Conservation (phyloP, 1,284 basidiomycete genomes). For the Austroboletus niveus region DNA sequence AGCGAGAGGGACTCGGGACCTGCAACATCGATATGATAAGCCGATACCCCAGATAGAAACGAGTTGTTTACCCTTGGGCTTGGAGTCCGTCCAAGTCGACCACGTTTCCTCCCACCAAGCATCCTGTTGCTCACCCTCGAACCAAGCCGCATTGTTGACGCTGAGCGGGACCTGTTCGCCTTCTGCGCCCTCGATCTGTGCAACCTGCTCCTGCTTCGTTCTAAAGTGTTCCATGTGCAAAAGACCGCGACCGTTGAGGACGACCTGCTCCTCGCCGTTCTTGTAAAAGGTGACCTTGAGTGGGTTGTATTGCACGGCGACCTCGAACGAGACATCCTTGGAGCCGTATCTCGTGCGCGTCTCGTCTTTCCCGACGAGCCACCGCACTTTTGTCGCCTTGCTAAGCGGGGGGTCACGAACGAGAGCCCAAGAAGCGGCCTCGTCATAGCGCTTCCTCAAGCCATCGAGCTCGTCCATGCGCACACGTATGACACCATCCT, state of each 20-base stretch:
- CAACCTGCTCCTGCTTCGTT: constrained; percentile 50
- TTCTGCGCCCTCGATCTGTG: constrained; percentile 41
- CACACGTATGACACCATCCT: constrained; percentile 82
- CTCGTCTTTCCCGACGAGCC: constrained; percentile 62
- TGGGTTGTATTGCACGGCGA: constrained; percentile 71
- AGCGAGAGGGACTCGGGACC: constrained; percentile 93
- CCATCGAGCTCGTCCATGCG: constrained; percentile 84
- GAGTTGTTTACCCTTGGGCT: constrained; percentile 80
- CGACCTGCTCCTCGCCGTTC: constrained; percentile 78
- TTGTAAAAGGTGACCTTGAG: constrained; percentile 71
- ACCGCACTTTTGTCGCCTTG: constrained; percentile 44
- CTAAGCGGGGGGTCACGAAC: constrained; percentile 64
- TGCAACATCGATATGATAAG: constrained; percentile 32
- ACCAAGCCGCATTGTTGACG: constrained; percentile 70
- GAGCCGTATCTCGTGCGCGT: constrained; percentile 56
- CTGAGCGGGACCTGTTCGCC: constrained; percentile 56
- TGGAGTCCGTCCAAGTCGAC: constrained; percentile 83
- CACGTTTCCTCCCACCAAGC: constrained; percentile 91
- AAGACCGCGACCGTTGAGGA: constrained; percentile 87
- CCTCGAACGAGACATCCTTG: constrained; percentile 60
- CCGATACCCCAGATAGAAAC: not conserved
- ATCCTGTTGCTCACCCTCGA: constrained; percentile 81
- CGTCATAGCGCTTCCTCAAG: constrained; percentile 81
- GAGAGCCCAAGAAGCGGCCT: constrained; percentile 85
- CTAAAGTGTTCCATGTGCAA: constrained; percentile 99